Evolutionary conservation across 1,284 basidiomycete genomes (phyloP).

Genomic region (Trichosporon sp.): DNA sequence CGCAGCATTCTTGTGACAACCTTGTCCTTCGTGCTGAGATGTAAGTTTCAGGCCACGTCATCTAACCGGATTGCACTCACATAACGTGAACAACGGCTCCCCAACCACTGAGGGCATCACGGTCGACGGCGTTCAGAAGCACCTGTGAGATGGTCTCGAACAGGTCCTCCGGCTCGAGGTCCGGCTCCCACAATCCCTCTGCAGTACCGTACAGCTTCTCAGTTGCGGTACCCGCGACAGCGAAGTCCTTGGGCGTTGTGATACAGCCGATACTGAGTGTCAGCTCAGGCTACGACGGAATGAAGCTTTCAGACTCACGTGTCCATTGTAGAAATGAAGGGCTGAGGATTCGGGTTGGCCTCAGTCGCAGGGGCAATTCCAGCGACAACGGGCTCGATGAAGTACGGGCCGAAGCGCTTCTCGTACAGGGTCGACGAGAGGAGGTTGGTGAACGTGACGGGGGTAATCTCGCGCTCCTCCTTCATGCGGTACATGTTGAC

Average conservation of each 20-base stretch:
- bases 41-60: conserved; percentile 4
- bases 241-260: conserved; percentile 67
- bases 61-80: conserved; percentile 54
- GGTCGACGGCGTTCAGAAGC: conserved; percentile 87
- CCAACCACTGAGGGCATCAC: conserved; percentile 96
- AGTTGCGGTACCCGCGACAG: conserved; percentile 89
- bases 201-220: conserved; percentile 95
- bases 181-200: conserved; percentile 97
- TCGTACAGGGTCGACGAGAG: conserved; percentile 97
- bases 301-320: conserved; percentile 49
- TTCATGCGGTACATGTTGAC: conserved; percentile 99
- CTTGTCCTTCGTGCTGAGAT: conserved; percentile 70
- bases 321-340: conserved; percentile 95
- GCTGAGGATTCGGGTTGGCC: conserved; percentile 69
- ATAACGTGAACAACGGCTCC: conserved; percentile 92
- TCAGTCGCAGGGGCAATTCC: conserved; percentile 61
- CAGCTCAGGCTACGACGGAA: neutral
- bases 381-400: conserved; percentile 94
- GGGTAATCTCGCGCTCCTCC: conserved; percentile 94
- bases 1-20: conserved; percentile 79
- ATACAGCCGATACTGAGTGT: conserved; percentile 67
- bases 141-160: conserved; percentile 99
- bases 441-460: conserved; percentile 92
- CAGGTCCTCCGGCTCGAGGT: conserved; percentile 84
- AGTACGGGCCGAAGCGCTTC: conserved; percentile 92